A percentile compares a stretch with the other conserved stretches of the same genome.
Conservation (phyloP, 2,329 filamentous ascomycete genomes). For the Phaeosphaeriaceae sp. region DNA sequence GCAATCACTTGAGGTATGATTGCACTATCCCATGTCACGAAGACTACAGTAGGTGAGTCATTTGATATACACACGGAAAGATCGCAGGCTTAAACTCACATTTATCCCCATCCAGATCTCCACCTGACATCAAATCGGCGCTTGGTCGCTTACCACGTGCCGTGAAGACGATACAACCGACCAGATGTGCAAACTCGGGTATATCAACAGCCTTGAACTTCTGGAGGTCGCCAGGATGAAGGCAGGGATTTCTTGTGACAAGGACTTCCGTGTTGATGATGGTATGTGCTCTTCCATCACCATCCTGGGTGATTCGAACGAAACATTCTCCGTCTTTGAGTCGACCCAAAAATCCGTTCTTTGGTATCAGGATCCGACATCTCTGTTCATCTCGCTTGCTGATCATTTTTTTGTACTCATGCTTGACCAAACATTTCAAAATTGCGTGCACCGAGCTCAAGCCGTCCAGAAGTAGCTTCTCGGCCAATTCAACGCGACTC, state of each 20-base stretch:
- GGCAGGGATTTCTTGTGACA: constrained; percentile 53
- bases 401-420: constrained; percentile 46
- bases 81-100: constrained; percentile 35
- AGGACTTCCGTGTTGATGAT: constrained; percentile 47
- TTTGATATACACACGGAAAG: neutral
- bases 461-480: constrained; percentile 48
- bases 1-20: constrained; percentile 47
- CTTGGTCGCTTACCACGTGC: constrained; percentile 46
- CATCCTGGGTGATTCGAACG: constrained; percentile 47
- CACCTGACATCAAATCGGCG: constrained; percentile 54
- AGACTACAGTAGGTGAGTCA: constrained; percentile 35
- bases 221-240: constrained; percentile 53
- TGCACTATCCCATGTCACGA: constrained; percentile 53
- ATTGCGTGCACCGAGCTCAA: constrained; percentile 39
- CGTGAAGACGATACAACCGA: constrained; percentile 53
- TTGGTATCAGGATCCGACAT: constrained; percentile 48
- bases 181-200: constrained; percentile 46
- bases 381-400: constrained; percentile 45
- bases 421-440: constrained; percentile 39
- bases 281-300: constrained; percentile 43
- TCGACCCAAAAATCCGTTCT: constrained; percentile 23
- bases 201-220: constrained; percentile 51
- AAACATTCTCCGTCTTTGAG: constrained; percentile 51
- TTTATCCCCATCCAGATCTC: constrained; percentile 52
- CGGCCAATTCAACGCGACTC: constrained; percentile 45